Evolutionary conservation across 331 rosid genomes (phyloP), one percentile per base, ranked within the genome.

Genomic region (Erythrophleum ivorense): DNA sequence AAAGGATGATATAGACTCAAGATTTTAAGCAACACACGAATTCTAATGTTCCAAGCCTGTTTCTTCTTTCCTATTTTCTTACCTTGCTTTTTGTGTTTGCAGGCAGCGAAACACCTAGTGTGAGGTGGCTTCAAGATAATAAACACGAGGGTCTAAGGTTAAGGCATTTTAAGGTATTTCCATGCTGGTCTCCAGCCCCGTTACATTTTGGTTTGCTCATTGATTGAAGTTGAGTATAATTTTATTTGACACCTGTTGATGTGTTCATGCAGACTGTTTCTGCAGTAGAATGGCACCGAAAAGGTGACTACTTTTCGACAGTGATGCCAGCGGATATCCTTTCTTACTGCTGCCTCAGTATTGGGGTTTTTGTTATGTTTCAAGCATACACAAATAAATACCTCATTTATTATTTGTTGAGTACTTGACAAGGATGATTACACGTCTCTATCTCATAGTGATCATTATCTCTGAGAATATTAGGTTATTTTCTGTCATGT

Each of bases 251-350:
- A 21, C 69, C 31, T 36, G 52, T 80, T 77, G 54, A 57, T 84
- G 50, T 78, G 77, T 81, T 85, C 83, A 70, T 88, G 91, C 88
- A 95, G 99, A 81, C 97, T 52, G 98, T 93, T 58, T 80, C 94
- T 84, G 80, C 94, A 7, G 90, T 95, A 29, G 97, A 95, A 79
- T 95, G 98, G 98, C 99, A 93, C 83, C 90, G 94, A 34, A 93
- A 89, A 84, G 98, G 99, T 64, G 99, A 95, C 86, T 95, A 95
- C 88, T 85, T 92, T 84, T 95, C 99, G 18, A 90, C 97, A 71
- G 91, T 95, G 75, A 86, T 92, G 91, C 97, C 97, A 76, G 89
- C 97, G 62, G 99, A 95, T 95, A 95, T 95, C 99, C 99, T 93
- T 82, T 85, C 71, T 77, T 16, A 34, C 31, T 49, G 64, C 24